Percentiles rank a stretch among this genome's conserved stretches.
Conservation (phyloP, 2,329 filamentous ascomycete species). For the Ceratocystis papillata region DNA sequence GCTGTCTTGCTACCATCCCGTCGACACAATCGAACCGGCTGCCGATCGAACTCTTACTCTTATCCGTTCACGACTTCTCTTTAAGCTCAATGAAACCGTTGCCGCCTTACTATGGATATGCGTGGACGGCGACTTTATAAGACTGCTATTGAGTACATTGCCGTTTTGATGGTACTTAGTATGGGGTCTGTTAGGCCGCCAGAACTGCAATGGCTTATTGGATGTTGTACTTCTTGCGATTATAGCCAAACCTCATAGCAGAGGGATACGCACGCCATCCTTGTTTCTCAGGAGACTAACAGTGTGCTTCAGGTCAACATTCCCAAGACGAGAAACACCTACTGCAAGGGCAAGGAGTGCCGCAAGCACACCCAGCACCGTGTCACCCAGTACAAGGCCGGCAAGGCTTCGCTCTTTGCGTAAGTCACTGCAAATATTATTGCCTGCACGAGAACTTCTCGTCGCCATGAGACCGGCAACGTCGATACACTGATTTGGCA, state of each 20-base stretch:
- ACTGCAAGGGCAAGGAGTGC: conserved; percentile 95
- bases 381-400: conserved; percentile 94
- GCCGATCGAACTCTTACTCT: neutral
- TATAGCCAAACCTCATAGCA: conserved; percentile 22
- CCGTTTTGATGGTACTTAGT: neutral
- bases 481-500: neutral
- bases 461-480: neutral
- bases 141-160: neutral
- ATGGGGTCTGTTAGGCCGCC: neutral
- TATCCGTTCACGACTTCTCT: too few species aligned
- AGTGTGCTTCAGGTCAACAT: conserved; percentile 67
- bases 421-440: conserved; percentile 19
- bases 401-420: conserved; percentile 90
- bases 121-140: neutral
- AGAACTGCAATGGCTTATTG: neutral
- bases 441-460: too few species aligned
- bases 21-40: conserved; percentile 10
- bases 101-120: too few species aligned
- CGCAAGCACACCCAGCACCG: conserved; percentile 84
- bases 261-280: conserved; percentile 28
- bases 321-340: conserved; percentile 94
- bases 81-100: neutral
- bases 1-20: neutral
- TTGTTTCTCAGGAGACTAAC: conserved; percentile 31
- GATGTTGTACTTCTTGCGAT: neutral